Percentiles rank a stretch among this genome's conserved stretches.
phyloP scores from a whole-genome alignment of 306 rosid genomes.

The Casuarina glauca region DNA sequence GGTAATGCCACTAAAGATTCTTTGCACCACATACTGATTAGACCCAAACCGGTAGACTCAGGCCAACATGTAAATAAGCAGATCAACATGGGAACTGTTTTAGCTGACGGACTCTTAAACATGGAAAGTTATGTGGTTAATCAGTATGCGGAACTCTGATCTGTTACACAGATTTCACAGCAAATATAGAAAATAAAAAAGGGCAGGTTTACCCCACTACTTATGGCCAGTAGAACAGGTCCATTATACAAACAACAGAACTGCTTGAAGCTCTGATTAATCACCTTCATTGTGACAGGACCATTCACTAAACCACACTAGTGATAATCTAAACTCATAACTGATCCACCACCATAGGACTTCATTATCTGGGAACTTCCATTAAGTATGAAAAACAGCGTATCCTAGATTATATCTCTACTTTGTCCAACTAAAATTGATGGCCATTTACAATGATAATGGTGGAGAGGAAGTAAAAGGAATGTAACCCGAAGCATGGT shows the following conservation, averaged over 20 bases:
- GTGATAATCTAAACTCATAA: neutral
- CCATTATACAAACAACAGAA: neutral
- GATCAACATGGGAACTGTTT: neutral
- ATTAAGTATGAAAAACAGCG: neutral
- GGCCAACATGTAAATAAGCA: neutral
- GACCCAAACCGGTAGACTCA: neutral
- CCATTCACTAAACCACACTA: neutral
- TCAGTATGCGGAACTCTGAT: neutral
- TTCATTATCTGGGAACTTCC: neutral
- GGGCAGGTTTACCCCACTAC: too few species aligned
- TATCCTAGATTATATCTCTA: neutral
- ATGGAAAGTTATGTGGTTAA: neutral
- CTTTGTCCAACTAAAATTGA: neutral
- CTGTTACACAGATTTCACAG: neutral
- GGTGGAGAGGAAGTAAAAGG: neutral
- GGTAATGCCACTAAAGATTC: neutral
- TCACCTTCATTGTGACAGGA: neutral
- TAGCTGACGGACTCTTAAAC: neutral
- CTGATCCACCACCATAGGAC: neutral
- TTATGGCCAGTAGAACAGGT: neutral
- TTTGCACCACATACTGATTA: neutral
- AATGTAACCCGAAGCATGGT: neutral
- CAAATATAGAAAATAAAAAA: too few species aligned
- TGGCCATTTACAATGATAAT: neutral
- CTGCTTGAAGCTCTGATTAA: neutral